Percentiles rank a stretch among this genome's conserved stretches.
phyloP scores from a whole-genome alignment of 805 yeast species.

The Spathaspora sp. region DNA sequence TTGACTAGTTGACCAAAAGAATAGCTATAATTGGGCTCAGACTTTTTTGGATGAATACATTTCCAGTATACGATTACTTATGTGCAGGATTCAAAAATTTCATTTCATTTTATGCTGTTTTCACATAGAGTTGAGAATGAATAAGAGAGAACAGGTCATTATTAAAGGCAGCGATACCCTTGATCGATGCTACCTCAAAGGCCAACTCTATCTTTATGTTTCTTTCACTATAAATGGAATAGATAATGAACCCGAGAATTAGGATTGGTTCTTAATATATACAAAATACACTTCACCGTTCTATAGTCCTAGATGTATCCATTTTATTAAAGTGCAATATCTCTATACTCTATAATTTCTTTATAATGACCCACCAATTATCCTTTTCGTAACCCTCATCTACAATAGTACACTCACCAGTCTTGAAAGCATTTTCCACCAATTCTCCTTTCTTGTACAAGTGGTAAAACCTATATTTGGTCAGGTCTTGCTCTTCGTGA shows the following conservation, averaged over 20 bases:
- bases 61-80: too few relatives aligned
- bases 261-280: too few relatives aligned
- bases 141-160: background rate
- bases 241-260: too few relatives aligned
- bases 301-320: too few relatives aligned
- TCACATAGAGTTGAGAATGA: background rate
- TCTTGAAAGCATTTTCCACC: conserved; percentile 59
- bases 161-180: background rate
- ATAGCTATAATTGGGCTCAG: background rate
- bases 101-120: too few relatives aligned
- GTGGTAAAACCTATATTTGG: conserved; percentile 85
- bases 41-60: background rate
- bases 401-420: conserved; percentile 64
- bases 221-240: too few relatives aligned
- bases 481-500: conserved; percentile 28
- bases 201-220: too few relatives aligned
- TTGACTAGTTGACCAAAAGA: conserved; percentile 2
- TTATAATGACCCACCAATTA: conserved; percentile 74
- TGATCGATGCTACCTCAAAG: background rate
- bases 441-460: conserved; percentile 82
- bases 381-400: conserved; percentile 86
- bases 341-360: conserved; percentile 8
- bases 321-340: background rate
- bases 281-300: background rate
- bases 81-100: background rate